Base-by-base conservation (phyloP, 2,329 filamentous ascomycete genomes). In the Beauveria rudraprayagi region DNA sequence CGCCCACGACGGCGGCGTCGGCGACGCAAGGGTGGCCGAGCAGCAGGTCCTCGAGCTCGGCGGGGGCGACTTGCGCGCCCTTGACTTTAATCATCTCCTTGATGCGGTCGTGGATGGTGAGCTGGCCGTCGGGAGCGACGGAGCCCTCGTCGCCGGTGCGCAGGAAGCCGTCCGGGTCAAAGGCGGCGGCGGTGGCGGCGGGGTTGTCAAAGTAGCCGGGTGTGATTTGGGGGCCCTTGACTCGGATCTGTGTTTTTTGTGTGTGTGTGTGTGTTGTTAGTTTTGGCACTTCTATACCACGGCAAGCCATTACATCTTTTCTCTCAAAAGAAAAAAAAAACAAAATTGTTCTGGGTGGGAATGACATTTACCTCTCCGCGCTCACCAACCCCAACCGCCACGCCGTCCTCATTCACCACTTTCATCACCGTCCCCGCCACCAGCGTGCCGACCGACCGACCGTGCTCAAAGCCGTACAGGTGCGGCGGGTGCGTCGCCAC, bases 31-130 rank as follows among this genome's bases (percentile, higher is more conserved):
- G 84, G 70, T 93, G 90, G 0, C 85, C 82, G 16, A 95, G 83
- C 5, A 95, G 79, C 67, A 91, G 88, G 1, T 89, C 87, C 74
- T 95, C 90, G 1, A 95, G 83, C 70, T 94, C 90, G 2, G 90
- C 90, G 0, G 90, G 90, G 0, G 90, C 89, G 24, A 94, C 90
- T 84, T 94, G 90, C 63, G 88, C 78, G 61, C 89, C 90, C 84
- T 91, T 75, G 40, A 76, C 74, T 67, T 80, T 80, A 69, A 80
- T 80, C 60, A 80, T 66, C 67, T 80, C 78, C 67, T 78, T 77
- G 56, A 76, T 67, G 37, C 91, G 83, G 70, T 94, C 91, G 2
- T 90, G 86, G 62, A 95, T 89, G 70, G 88, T 87, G 51, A 94
- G 69, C 68, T 94, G 90, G 71, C 93, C 89, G 63, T 86, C 76